Evolutionary conservation across 2,329 filamentous ascomycete genomes (phyloP).

Genomic region (Pseudocercospora pini-densiflorae): DNA sequence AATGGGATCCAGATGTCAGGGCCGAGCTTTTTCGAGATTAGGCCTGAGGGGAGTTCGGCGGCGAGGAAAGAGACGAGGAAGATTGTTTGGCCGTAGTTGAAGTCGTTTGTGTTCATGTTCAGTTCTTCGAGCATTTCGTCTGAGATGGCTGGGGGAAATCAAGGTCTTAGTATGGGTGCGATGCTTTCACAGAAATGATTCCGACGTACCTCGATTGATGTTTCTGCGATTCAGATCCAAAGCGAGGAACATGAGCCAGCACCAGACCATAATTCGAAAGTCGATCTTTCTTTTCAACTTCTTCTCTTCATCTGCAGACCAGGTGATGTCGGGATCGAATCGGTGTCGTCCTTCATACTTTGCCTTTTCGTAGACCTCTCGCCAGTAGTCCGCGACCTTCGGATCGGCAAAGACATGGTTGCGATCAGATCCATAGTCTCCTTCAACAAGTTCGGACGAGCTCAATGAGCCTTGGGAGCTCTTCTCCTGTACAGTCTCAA

Average conservation of each 20-base stretch:
- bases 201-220: slow-evolving; percentile 30
- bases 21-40: slow-evolving; percentile 53
- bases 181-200: no score
- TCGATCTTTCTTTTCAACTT: slow-evolving; percentile 37
- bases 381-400: slow-evolving; percentile 59
- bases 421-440: slow-evolving; percentile 24
- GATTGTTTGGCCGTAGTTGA: slow-evolving; percentile 37
- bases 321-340: slow-evolving; percentile 53
- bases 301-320: slow-evolving; percentile 51
- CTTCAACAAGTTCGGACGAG: slow-evolving; percentile 24
- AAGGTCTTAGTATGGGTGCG: slow-evolving; percentile 20
- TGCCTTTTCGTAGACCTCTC: slow-evolving; percentile 59
- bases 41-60: slow-evolving; percentile 52
- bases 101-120: slow-evolving; percentile 38
- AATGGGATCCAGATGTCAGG: slow-evolving; percentile 52
- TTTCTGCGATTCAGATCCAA: slow-evolving; percentile 37
- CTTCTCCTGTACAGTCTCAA: slow-evolving; percentile 10
- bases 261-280: slow-evolving; percentile 32
- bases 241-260: slow-evolving; percentile 36
- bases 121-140: slow-evolving; percentile 35
- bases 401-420: slow-evolving; percentile 54
- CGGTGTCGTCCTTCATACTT: slow-evolving; percentile 55
- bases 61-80: slow-evolving; percentile 35
- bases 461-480: slow-evolving; percentile 16
- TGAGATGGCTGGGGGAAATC: slow-evolving; percentile 26